Evolutionary conservation across 805 yeast genomes (phyloP).

Genomic region (Ogataea ramenticola): DNA sequence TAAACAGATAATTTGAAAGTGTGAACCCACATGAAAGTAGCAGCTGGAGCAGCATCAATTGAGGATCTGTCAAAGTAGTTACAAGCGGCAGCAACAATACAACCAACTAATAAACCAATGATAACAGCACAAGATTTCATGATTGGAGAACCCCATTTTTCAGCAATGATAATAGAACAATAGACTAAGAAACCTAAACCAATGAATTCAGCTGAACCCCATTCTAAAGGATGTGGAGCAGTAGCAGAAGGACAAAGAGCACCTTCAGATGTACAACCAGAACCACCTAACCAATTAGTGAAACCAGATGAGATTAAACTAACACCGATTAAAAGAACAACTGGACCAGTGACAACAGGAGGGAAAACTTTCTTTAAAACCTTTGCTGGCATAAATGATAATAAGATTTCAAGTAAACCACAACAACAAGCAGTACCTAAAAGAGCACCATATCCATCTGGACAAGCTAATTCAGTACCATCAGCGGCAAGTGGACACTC

Average conservation of each 20-base stretch:
- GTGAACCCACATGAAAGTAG: constrained; percentile 80
- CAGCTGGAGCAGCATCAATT: constrained; percentile 71
- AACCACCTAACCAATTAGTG: constrained; percentile 84
- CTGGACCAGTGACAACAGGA: constrained; percentile 90
- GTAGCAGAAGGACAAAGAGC: constrained; percentile 39
- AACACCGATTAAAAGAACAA: constrained; percentile 77
- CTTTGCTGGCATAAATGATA: constrained; percentile 75
- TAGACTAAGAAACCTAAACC: constrained; percentile 86
- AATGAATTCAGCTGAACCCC: constrained; percentile 84
- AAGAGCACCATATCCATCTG: constrained; percentile 85
- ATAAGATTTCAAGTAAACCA: constrained; percentile 61
- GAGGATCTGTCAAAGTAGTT: constrained; percentile 60
- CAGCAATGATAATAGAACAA: constrained; percentile 64
- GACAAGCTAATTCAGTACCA: constrained; percentile 71
- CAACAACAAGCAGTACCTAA: constrained; percentile 76
- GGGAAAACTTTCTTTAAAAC: constrained; percentile 72
- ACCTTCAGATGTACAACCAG: constrained; percentile 37
- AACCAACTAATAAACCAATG: constrained; percentile 75
- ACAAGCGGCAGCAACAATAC: constrained; percentile 88
- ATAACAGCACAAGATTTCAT: constrained; percentile 94
- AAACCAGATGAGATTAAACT: constrained; percentile 65
- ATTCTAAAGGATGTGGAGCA: constrained; percentile 47
- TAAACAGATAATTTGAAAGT: constrained; percentile 72
- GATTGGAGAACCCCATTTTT: constrained; percentile 88
- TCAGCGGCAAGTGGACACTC: constrained; percentile 54